Conservation (phyloP, 441 rosid genomes). For the Erodium trifolium region DNA sequence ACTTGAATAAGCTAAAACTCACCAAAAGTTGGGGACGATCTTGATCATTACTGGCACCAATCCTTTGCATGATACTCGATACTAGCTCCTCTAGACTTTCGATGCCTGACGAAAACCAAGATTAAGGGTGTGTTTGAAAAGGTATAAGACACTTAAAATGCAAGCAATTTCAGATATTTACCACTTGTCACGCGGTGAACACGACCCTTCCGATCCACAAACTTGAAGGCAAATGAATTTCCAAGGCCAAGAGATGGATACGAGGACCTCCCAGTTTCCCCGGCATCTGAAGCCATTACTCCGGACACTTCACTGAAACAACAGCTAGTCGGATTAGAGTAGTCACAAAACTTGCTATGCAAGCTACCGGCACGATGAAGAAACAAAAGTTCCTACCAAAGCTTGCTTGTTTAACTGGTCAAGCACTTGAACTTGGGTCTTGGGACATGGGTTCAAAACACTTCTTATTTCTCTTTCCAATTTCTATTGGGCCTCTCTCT, state of each 20-base stretch:
- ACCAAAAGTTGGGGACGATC: slow-evolving; percentile 84
- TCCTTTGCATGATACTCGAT: slow-evolving; percentile 72
- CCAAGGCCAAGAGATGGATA: slow-evolving; percentile 60
- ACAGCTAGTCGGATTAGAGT: slow-evolving; percentile 21
- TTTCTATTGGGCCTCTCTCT: too few relatives aligned
- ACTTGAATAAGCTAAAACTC: slow-evolving; percentile 1
- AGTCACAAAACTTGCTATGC: slow-evolving; percentile 9
- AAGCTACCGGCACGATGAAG: slow-evolving; percentile 11
- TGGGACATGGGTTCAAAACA: too few relatives aligned
- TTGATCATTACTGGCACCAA: slow-evolving; percentile 64
- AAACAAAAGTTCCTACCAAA: background rate
- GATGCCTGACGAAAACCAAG: slow-evolving; percentile 32
- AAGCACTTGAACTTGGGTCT: too few relatives aligned
- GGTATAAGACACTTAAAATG: background rate
- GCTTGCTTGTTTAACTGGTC: too few relatives aligned
- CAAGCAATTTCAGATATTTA: background rate
- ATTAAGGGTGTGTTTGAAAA: background rate
- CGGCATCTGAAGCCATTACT: slow-evolving; percentile 52
- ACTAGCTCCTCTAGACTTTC: slow-evolving; percentile 66
- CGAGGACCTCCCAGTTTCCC: slow-evolving; percentile 42
- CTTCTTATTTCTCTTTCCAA: too few relatives aligned
- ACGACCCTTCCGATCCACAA: slow-evolving; percentile 64
- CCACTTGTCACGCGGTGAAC: slow-evolving; percentile 40
- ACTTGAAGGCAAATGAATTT: slow-evolving; percentile 61
- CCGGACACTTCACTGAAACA: slow-evolving; percentile 71